Base-by-base conservation (phyloP, 2,329 filamentous ascomycete genomes). In the Botrytis tulipae region DNA sequence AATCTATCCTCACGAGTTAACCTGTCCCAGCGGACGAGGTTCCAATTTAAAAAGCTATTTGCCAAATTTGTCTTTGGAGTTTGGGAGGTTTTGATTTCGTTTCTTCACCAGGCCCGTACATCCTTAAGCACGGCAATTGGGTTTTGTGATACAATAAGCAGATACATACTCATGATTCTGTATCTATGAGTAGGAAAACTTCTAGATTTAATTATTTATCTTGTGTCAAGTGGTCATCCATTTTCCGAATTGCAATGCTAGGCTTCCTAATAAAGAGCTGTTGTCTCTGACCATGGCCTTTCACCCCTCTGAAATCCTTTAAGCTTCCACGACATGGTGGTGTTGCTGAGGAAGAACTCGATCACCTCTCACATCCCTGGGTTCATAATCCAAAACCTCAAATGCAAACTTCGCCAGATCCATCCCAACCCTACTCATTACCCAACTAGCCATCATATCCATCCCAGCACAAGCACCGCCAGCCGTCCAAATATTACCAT, bases 401-500 rank as follows among this genome's bases (percentile, higher is more conserved):
- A 75, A 73, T 1, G 68, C 75, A 46, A 70, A 20, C n/a, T 51
- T 74, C 4, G 73, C 74, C 57, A 80, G 6, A 32, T 79, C 76
- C 72, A 73, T 62, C 2, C 74, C 76, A 75, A 74, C 79, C 51
- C 75, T 76, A 73, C 77, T 54, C 25, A 72, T 75, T 6, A 80
- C 74, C 78, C 78, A 80, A 42, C 76, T 62, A 18, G 77, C 75
- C 51, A 80, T 75, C 79, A 80, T 80, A 74, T 80, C 79, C 78
- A 85, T 86, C 0, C 84, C 85, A 8, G 85, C 84, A 25, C 83
- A 77, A 0, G 85, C 83, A 22, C 85, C 85, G 1, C 81, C 82
- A 0, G 82, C 83, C 3, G 85, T 86, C 85, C 85, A 86, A 44
- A 86, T 80, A 54, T 85, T 85, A 0, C 81, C 83, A 67, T 86